These are phyloP conservation scores for Saxophila tyrrhenica DNA, from an alignment of 495 filamentous ascomycete species.

Conservation along the genomic window DNA sequence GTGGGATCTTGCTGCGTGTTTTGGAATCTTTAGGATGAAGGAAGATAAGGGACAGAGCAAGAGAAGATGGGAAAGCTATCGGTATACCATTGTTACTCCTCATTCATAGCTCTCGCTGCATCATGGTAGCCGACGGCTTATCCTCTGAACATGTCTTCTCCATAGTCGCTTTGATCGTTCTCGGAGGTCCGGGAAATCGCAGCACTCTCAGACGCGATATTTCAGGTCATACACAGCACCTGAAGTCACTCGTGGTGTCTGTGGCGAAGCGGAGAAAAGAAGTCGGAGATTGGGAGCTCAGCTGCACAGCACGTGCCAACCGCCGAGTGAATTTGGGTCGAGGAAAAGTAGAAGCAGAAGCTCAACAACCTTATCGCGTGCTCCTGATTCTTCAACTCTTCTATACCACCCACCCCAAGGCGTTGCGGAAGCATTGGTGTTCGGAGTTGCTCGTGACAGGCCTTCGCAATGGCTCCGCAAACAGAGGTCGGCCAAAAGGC, in stretches of 20 bases:
- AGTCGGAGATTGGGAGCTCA: not conserved
- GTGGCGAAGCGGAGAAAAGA: not conserved
- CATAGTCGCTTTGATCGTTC: too few species aligned
- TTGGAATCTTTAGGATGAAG: too few species aligned
- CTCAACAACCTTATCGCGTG: not conserved
- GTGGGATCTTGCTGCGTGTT: too few species aligned
- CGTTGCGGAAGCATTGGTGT: not conserved
- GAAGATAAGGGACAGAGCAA: too few species aligned
- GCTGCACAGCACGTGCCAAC: too few species aligned
- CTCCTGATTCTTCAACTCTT: not conserved
- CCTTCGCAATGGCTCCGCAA: not conserved
- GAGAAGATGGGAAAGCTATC: not conserved
- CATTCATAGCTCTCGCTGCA: too few species aligned
- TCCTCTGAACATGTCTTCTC: too few species aligned
- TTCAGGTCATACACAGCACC: too few species aligned
- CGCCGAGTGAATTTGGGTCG: not conserved
- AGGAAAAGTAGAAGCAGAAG: not conserved
- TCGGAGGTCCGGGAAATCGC: too few species aligned
- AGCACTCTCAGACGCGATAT: too few species aligned
- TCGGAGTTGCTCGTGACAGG: not conserved
- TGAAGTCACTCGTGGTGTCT: too few species aligned
- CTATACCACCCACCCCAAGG: not conserved
- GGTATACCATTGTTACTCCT: not conserved
- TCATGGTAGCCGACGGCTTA: too few species aligned
- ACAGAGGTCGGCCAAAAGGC: constrained; percentile 1